Evolutionary conservation across 306 rosid genomes (phyloP).

Genomic region (peach (Prunus persica)): DNA sequence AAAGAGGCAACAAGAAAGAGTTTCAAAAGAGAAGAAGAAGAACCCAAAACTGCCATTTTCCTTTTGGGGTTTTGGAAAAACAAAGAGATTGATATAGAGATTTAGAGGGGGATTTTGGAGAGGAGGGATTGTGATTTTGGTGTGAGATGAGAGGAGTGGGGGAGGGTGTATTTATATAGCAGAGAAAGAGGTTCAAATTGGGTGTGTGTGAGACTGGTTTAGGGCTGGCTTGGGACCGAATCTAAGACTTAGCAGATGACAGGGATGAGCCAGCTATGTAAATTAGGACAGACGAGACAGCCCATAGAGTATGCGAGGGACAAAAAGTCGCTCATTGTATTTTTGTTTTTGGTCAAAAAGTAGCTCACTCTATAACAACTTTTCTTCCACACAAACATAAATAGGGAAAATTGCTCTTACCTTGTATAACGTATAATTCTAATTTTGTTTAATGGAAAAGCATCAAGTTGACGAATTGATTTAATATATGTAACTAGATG

Average conservation of each 20-base stretch:
- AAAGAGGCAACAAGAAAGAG: conserved; percentile 23
- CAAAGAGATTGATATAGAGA: background rate
- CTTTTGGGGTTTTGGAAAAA: too few relatives aligned
- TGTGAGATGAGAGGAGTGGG: background rate
- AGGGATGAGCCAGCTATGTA: background rate
- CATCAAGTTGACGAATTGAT: too few relatives aligned
- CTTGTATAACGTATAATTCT: too few relatives aligned
- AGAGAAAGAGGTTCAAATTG: background rate
- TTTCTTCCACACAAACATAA: too few relatives aligned
- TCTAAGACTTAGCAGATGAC: background rate
- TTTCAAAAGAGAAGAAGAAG: background rate
- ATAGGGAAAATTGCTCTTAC: too few relatives aligned
- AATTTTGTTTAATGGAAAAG: too few relatives aligned
- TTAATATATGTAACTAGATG: too few relatives aligned
- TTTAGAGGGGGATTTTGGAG: background rate
- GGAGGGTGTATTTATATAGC: background rate
- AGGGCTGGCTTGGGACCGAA: background rate
- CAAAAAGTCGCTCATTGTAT: background rate
- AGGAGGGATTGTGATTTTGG: background rate
- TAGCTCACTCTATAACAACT: too few relatives aligned
- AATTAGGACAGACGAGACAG: background rate
- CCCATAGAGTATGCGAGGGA: background rate
- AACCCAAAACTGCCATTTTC: conserved; percentile 21
- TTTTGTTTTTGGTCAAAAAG: background rate
- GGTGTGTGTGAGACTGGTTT: background rate